Percentiles rank a stretch among this genome's conserved stretches.
Conservation (phyloP, 2,329 filamentous ascomycete genomes). For the Penicillium oxalicum region DNA sequence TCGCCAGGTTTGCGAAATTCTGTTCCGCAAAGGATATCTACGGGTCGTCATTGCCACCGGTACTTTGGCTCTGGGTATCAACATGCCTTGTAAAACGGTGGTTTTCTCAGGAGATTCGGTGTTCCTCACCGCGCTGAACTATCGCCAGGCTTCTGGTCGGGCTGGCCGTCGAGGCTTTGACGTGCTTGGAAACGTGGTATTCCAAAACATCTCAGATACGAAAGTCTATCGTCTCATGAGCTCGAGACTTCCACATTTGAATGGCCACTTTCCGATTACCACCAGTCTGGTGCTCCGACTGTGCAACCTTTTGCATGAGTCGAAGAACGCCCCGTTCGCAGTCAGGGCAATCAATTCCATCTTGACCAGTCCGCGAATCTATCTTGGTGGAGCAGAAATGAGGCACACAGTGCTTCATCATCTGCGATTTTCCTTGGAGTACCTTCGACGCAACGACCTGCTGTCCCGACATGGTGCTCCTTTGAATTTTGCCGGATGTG, state of each 20-base stretch:
- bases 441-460: conserved; percentile 63
- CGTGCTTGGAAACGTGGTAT: conserved; percentile 73
- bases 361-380: conserved; percentile 63
- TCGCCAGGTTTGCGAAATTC: conserved; percentile 52
- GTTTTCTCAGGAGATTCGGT: conserved; percentile 69
- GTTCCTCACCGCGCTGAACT: conserved; percentile 68
- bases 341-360: conserved; percentile 59
- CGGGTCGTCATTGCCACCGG: conserved; percentile 68
- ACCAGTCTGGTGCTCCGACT: conserved; percentile 65
- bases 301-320: conserved; percentile 61
- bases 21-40: conserved; percentile 57
- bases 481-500: conserved; percentile 64
- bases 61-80: conserved; percentile 71
- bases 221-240: conserved; percentile 66
- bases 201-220: conserved; percentile 57
- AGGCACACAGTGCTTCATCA: conserved; percentile 68
- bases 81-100: conserved; percentile 78
- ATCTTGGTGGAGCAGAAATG: conserved; percentile 62
- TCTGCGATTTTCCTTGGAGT: conserved; percentile 74
- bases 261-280: conserved; percentile 72
- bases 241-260: conserved; percentile 65
- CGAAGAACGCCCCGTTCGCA: conserved; percentile 58
- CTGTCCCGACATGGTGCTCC: conserved; percentile 57
- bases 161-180: conserved; percentile 77
- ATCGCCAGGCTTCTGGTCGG: conserved; percentile 69